Percentiles rank a stretch among this genome's conserved stretches.
Evolutionary conservation across 768 basidiomycete genomes (phyloP).

Genomic region (Mycena venus): DNA sequence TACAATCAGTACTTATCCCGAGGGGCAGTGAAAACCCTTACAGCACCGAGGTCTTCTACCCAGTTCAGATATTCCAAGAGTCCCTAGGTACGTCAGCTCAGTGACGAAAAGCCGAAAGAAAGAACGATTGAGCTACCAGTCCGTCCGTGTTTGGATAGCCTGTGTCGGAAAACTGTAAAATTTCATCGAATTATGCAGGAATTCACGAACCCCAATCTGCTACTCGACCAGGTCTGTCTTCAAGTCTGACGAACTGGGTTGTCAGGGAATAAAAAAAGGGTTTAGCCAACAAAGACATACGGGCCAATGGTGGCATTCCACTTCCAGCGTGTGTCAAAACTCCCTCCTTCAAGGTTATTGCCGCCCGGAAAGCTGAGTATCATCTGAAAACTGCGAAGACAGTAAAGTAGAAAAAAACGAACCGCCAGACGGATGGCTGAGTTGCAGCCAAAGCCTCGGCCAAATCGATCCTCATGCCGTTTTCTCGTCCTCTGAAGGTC

Average conservation of each 20-base stretch:
- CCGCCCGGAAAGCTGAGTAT: conserved; percentile 49
- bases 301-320: conserved; percentile 73
- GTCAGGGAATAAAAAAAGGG: background rate
- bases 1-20: background rate
- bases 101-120: background rate
- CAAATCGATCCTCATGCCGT: conserved; percentile 73
- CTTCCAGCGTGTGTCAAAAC: conserved; percentile 64
- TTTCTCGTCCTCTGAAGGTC: conserved; percentile 67
- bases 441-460: conserved; percentile 58
- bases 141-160: conserved; percentile 71
- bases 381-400: background rate
- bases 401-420: background rate
- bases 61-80: conserved; percentile 58
- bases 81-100: conserved; percentile 37
- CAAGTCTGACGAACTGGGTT: conserved; percentile 40
- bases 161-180: conserved; percentile 42
- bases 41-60: conserved; percentile 54
- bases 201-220: conserved; percentile 55
- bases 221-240: conserved; percentile 46
- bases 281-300: conserved; percentile 42
- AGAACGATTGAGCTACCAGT: conserved; percentile 49
- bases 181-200: background rate
- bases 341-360: conserved; percentile 63
- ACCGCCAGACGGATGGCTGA: conserved; percentile 57
- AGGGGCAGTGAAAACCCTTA: conserved; percentile 24